These are phyloP conservation scores for Byssoonygena ceratinophila DNA, from an alignment of 2,329 filamentous ascomycete genomes.

Conservation along the genomic window DNA sequence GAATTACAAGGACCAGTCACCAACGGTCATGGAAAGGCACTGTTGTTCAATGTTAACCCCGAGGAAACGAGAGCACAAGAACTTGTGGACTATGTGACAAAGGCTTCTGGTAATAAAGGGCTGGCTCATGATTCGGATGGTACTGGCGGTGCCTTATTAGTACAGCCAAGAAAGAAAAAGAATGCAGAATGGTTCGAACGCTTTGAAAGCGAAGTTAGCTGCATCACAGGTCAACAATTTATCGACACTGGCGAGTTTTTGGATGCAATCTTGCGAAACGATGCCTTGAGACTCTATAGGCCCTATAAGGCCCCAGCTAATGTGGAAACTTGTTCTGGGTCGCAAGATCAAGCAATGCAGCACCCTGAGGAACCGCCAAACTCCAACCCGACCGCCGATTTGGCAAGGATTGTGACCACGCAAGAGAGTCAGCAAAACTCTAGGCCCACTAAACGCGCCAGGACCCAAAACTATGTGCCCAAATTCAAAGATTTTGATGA, in stretches of 20 bases:
- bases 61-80: constrained; percentile 60
- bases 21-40: constrained; percentile 70
- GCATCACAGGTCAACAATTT: constrained; percentile 65
- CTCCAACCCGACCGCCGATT: neutral
- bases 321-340: neutral
- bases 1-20: constrained; percentile 65
- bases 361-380: neutral
- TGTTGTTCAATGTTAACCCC: constrained; percentile 53
- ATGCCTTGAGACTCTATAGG: constrained; percentile 61
- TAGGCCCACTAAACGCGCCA: constrained; percentile 19
- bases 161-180: constrained; percentile 56
- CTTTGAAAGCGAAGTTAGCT: constrained; percentile 59
- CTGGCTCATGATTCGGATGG: constrained; percentile 53
- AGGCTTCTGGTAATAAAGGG: constrained; percentile 62
- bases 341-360: constrained; percentile 1
- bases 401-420: neutral
- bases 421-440: constrained; percentile 17
- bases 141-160: constrained; percentile 61
- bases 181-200: constrained; percentile 56
- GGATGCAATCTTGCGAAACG: constrained; percentile 72
- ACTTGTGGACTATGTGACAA: constrained; percentile 66
- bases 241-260: constrained; percentile 87
- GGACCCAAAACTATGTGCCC: constrained; percentile 27
- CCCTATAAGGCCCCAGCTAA: constrained; percentile 40
- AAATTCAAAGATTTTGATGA: constrained; percentile 66